These are phyloP conservation scores for Talaromyces trachyspermus DNA, from an alignment of 495 filamentous ascomycete species.

Conservation along the genomic window DNA sequence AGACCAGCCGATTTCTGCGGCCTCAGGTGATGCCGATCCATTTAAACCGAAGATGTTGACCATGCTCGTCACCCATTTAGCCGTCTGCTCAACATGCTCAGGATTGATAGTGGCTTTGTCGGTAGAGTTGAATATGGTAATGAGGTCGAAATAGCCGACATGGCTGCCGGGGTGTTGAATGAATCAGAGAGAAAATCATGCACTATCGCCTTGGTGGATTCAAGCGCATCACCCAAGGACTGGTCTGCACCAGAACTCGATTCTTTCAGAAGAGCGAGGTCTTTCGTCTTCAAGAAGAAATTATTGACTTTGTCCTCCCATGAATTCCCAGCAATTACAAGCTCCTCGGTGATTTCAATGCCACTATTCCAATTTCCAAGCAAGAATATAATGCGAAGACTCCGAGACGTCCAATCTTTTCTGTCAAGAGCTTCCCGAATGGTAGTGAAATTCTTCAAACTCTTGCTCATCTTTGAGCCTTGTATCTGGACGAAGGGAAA, in stretches of 20 bases:
- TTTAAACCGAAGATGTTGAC: conserved; percentile 84
- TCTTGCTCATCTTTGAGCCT: conserved; percentile 93
- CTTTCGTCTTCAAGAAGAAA: conserved; percentile 75
- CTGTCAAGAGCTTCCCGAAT: conserved; percentile 73
- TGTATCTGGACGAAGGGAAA: conserved; percentile 41
- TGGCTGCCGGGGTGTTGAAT: conserved; percentile 75
- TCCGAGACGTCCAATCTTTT: conserved; percentile 73
- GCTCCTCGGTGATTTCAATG: conserved; percentile 80
- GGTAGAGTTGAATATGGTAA: conserved; percentile 61
- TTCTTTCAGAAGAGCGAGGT: conserved; percentile 32
- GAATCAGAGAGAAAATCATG: conserved; percentile 71
- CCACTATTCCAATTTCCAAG: conserved; percentile 85
- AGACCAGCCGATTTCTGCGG: conserved; percentile 74
- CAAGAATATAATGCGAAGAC: conserved; percentile 79
- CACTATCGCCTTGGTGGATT: conserved; percentile 56
- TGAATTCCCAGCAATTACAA: conserved; percentile 59
- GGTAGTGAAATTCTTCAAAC: conserved; percentile 94
- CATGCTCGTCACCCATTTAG: conserved; percentile 75
- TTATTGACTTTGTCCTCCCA: conserved; percentile 86
- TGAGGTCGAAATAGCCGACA: conserved; percentile 67
- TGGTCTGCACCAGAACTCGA: conserved; percentile 22
- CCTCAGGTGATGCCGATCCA: conserved; percentile 43
- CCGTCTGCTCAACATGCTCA: conserved; percentile 50
- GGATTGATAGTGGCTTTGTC: conserved; percentile 53
- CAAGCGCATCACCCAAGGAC: conserved; percentile 38